Evolutionary conservation across 2,329 filamentous ascomycete genomes (phyloP).

Genomic region (Penicillium griseofulvum): DNA sequence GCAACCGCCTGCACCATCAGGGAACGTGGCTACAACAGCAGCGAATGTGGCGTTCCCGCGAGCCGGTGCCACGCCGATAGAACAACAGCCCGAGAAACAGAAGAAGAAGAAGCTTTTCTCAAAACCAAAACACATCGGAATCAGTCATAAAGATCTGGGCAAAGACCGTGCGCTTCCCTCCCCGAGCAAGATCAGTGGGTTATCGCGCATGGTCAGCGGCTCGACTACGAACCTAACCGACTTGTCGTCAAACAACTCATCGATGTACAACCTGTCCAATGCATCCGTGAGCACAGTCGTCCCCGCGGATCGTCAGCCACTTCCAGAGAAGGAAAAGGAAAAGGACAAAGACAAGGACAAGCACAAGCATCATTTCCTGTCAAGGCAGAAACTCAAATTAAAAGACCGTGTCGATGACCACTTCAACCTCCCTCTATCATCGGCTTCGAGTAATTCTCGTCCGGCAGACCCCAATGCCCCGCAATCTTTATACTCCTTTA

Average conservation of each 20-base stretch:
- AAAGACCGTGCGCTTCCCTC: conserved; percentile 57
- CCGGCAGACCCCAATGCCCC: conserved; percentile 62
- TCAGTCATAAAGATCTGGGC: conserved; percentile 55
- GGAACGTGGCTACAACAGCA: conserved; percentile 58
- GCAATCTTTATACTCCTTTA: conserved; percentile 64
- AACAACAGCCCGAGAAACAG: conserved; percentile 55
- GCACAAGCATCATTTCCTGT: conserved; percentile 63
- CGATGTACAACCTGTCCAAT: conserved; percentile 61
- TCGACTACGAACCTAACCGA: conserved; percentile 62
- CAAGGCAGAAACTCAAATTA: conserved; percentile 63
- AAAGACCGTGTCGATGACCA: conserved; percentile 60
- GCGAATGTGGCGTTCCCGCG: conserved; percentile 62
- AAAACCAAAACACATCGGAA: conserved; percentile 63
- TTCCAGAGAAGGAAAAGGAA: conserved; percentile 42
- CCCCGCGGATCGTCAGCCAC: conserved; percentile 43
- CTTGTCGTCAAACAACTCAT: conserved; percentile 52
- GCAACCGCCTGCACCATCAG: conserved; percentile 7
- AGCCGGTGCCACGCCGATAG: conserved; percentile 38
- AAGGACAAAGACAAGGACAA: conserved; percentile 47
- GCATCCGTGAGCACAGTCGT: conserved; percentile 61
- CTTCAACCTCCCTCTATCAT: conserved; percentile 58
- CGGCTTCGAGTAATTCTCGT: conserved; percentile 63
- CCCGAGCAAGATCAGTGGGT: conserved; percentile 55
- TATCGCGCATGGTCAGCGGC: conserved; percentile 57
- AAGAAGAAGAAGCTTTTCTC: conserved; percentile 69